Percentiles rank a stretch among this genome's conserved stretches.
These are phyloP conservation scores for Orbilia javanica DNA, from an alignment of 2,329 filamentous ascomycete species.

Conservation along the genomic window DNA sequence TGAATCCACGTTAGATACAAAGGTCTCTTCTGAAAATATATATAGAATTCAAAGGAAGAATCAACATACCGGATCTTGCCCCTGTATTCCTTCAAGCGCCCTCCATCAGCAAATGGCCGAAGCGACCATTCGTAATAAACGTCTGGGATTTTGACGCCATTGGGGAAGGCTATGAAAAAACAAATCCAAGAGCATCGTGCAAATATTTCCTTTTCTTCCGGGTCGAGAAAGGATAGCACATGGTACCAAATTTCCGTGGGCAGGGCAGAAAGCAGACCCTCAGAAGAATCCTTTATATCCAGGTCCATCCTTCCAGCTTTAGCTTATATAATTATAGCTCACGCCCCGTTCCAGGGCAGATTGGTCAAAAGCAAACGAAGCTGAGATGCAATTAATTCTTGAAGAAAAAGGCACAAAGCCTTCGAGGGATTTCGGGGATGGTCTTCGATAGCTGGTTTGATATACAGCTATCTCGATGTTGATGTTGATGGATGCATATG, in stretches of 20 bases:
- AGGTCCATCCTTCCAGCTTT: not conserved
- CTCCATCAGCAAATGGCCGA: not conserved
- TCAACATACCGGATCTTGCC: not conserved
- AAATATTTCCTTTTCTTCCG: not conserved
- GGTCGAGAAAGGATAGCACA: not conserved
- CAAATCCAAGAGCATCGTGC: constrained; percentile 3
- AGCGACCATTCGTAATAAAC: not conserved
- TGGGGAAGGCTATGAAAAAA: constrained; percentile 17
- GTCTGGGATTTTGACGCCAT: constrained; percentile 2
- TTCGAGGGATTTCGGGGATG: too few relatives aligned
- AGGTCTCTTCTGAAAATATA: not conserved
- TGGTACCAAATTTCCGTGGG: constrained; percentile 11
- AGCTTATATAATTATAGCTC: not conserved
- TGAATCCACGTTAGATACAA: not conserved
- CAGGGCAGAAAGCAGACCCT: not conserved
- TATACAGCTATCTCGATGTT: too few relatives aligned
- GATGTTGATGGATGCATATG: too few relatives aligned
- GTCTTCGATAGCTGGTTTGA: too few relatives aligned
- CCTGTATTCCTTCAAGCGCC: not conserved
- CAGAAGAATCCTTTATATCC: too few relatives aligned
- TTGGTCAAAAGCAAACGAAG: not conserved
- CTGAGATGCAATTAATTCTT: too few relatives aligned
- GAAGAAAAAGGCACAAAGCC: too few relatives aligned
- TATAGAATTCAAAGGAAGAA: not conserved
- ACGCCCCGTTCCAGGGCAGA: not conserved